These are phyloP conservation scores for Haplosporangium sp. DNA, from an alignment of 371 early-diverging fungal genomes.

Conservation along the genomic window DNA sequence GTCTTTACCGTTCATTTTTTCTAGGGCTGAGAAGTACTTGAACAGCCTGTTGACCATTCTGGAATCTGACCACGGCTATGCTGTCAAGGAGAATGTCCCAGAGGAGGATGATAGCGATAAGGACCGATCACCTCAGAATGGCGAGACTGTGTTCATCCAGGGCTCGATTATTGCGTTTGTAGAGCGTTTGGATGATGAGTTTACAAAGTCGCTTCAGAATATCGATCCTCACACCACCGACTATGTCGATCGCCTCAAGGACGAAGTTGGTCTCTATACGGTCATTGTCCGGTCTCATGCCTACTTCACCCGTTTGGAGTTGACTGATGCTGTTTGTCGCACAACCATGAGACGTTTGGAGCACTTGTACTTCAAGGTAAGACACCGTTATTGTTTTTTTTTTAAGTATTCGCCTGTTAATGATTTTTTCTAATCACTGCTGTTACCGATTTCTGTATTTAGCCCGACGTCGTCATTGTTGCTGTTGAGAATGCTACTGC, in stretches of 20 bases:
- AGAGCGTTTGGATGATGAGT: slow-evolving; percentile 97
- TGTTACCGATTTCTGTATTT: neutral
- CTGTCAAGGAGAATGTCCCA: slow-evolving; percentile 73
- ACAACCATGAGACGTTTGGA: slow-evolving; percentile 91
- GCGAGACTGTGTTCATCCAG: slow-evolving; percentile 69
- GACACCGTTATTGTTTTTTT: neutral
- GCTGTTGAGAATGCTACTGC: slow-evolving; percentile 48
- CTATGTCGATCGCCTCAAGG: slow-evolving; percentile 93
- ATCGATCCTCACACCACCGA: slow-evolving; percentile 97
- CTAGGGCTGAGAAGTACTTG: slow-evolving; percentile 73
- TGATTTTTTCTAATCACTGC: neutral
- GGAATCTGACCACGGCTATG: slow-evolving; percentile 72
- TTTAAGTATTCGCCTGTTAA: no score
- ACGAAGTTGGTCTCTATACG: slow-evolving; percentile 89
- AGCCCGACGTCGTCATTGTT: slow-evolving; percentile 49
- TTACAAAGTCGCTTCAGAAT: slow-evolving; percentile 92
- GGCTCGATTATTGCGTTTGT: slow-evolving; percentile 92
- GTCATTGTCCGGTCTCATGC: slow-evolving; percentile 88
- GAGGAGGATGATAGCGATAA: slow-evolving; percentile 76
- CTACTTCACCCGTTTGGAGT: slow-evolving; percentile 76
- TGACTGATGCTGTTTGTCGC: slow-evolving; percentile 73
- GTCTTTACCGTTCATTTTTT: neutral
- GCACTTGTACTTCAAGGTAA: slow-evolving; percentile 95
- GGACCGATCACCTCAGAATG: slow-evolving; percentile 67
- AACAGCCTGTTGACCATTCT: slow-evolving; percentile 79